Evolutionary conservation across 768 basidiomycete genomes (phyloP).

Genomic region (Hypholoma fasciculare): DNA sequence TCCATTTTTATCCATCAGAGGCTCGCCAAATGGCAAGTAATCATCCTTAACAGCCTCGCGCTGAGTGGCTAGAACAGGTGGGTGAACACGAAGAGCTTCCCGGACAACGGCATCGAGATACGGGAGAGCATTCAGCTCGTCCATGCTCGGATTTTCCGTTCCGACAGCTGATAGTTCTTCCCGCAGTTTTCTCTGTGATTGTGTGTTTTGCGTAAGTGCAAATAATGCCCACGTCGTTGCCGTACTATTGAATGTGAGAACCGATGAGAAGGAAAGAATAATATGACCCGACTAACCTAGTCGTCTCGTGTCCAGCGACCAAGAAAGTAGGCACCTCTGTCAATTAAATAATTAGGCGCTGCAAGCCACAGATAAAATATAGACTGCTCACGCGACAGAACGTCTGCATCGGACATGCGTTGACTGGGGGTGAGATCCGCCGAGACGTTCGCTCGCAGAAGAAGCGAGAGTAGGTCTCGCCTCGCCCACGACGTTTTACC

Average conservation of each 20-base stretch:
- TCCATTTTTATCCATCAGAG: conserved; percentile 45
- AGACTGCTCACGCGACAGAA: conserved; percentile 46
- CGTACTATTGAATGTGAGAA: conserved; percentile 25
- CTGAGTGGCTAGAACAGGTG: conserved; percentile 45
- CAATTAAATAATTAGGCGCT: too few relatives aligned
- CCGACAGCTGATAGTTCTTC: conserved; percentile 52
- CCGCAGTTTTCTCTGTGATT: conserved; percentile 55
- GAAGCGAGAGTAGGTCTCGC: conserved; percentile 60
- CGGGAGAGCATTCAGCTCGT: conserved; percentile 61
- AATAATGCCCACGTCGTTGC: conserved; percentile 61
- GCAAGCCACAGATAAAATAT: too few relatives aligned
- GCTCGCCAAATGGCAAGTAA: conserved; percentile 46
- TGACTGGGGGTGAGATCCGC: conserved; percentile 56
- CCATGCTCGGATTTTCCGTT: conserved; percentile 66
- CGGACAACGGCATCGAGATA: conserved; percentile 68
- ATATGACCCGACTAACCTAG: conserved; percentile 42
- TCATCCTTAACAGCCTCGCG: conserved; percentile 54
- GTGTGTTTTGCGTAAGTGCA: conserved; percentile 46
- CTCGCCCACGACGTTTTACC: conserved; percentile 27
- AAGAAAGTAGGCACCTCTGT: conserved; percentile 64
- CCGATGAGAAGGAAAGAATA: neutral
- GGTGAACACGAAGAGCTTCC: conserved; percentile 57
- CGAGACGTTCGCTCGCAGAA: conserved; percentile 66
- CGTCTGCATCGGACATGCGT: conserved; percentile 60
- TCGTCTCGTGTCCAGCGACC: conserved; percentile 61